Evolutionary conservation across 805 yeast genomes (phyloP).

Genomic region (Metschnikowia matae): DNA sequence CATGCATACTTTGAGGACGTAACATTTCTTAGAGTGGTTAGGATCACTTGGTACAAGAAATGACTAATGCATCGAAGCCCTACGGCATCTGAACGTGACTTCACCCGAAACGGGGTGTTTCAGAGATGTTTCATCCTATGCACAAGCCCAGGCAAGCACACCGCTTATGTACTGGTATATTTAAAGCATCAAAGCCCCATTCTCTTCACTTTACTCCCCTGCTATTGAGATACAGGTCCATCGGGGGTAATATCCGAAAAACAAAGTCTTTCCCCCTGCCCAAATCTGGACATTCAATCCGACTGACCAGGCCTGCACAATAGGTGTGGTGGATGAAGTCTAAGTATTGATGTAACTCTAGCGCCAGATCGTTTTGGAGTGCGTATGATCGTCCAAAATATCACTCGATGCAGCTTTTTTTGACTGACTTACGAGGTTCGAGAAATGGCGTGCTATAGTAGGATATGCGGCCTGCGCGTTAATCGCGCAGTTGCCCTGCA

Average conservation of each 20-base stretch:
- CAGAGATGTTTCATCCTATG: neutral
- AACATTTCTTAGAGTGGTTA: neutral
- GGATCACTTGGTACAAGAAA: neutral
- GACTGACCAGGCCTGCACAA: no score
- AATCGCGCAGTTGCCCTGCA: neutral
- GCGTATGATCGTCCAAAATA: neutral
- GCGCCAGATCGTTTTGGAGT: neutral
- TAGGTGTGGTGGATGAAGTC: no score
- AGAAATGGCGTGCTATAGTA: neutral
- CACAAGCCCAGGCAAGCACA: neutral
- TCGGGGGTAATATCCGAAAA: no score
- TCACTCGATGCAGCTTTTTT: neutral
- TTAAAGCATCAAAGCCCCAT: no score
- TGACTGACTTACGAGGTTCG: neutral
- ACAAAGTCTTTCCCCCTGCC: no score
- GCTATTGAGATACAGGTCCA: no score
- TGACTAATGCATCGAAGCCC: neutral
- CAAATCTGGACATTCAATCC: no score
- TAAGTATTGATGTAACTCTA: neutral
- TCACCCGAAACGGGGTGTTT: neutral
- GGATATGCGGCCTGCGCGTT: neutral
- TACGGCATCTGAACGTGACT: neutral
- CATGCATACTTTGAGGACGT: neutral
- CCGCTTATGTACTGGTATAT: neutral
- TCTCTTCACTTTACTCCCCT: no score